Base-by-base conservation (phyloP, 148 eudicot species). In the Rheum nobile region DNA sequence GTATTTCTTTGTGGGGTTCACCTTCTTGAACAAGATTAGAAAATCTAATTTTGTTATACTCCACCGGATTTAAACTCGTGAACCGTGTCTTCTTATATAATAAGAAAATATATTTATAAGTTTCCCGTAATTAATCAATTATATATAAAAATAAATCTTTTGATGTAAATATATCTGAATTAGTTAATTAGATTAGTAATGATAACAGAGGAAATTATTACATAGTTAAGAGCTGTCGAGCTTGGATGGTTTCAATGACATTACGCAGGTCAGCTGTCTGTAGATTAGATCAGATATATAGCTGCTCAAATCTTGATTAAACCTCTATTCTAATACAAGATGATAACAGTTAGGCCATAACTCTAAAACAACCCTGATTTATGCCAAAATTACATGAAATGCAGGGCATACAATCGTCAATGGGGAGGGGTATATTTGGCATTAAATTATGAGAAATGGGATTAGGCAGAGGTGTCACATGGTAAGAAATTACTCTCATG, bases 201-300 rank as follows among this genome's bases (percentile, higher is more conserved):
- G 29, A 14, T 57, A 26, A 57, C 17, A 2, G 67, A 59, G 22
- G 21, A 14, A 10, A 63, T 31, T 31, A 31, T 63, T 13, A 31
- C 31, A 31, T 31, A 63, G 9, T 63, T 31, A 63, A 63, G 37
- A 61, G 7, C 5, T 28, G 69, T 32, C 31, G 26, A 21, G 24
- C 13, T 24, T 57, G 32, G 32, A 57, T 10, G 67, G 29, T 63
- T 16, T 1, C 69, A 63, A 63, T 63, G 69, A 63, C 38, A 63
- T 32, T 13, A 32, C 8, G 37, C 21, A 29, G 69, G 69, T 14
- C 69, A 32, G n/a, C 39, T 63, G 69, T 63, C 38, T 32, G 32
- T 63, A 63, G 39, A 63, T 63, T 63, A 63, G 69, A 63, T 63
- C 69, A 26, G 32, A 63, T 63, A n/a, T 50, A 19, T n/a, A 13